These are phyloP conservation scores for Kalanchoe fedtschenkoi DNA, from an alignment of 164 flowering plant genomes.

Conservation along the genomic window DNA sequence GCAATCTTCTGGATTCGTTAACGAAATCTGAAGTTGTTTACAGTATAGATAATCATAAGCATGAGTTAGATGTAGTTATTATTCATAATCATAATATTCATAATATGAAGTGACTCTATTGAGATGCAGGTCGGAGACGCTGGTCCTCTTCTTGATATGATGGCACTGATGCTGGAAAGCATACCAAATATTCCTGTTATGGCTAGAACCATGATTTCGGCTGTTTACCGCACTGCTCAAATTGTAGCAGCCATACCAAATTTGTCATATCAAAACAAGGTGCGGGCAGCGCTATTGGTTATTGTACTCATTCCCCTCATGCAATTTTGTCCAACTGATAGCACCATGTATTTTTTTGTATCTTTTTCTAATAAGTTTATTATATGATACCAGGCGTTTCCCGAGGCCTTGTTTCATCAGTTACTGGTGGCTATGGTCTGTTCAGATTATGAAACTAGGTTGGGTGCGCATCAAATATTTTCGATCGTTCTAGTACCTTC, in stretches of 20 bases:
- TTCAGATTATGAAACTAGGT: conserved; percentile 70
- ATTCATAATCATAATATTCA: neutral
- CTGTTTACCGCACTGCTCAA: conserved; percentile 57
- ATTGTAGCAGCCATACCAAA: conserved; percentile 55
- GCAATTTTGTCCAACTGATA: neutral
- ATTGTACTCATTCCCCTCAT: neutral
- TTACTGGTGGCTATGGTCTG: conserved; percentile 73
- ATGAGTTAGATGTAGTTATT: neutral
- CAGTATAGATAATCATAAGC: no score
- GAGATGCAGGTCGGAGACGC: conserved; percentile 68
- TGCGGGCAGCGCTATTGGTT: neutral
- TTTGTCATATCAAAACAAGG: conserved; percentile 60
- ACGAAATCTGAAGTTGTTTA: no score
- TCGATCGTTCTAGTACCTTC: conserved; percentile 70
- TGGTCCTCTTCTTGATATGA: conserved; percentile 81
- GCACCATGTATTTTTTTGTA: neutral
- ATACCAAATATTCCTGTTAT: conserved; percentile 30
- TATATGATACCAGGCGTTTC: conserved; percentile 57
- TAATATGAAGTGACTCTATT: neutral
- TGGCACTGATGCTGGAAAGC: conserved; percentile 71
- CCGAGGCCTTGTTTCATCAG: conserved; percentile 84
- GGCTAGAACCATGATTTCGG: conserved; percentile 56
- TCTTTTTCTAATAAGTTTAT: conserved; percentile 5
- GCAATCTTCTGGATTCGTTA: no score
- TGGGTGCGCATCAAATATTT: conserved; percentile 62